Evolutionary conservation across 495 filamentous ascomycete genomes (phyloP).

Genomic region (Aspergillus heteromorphus): DNA sequence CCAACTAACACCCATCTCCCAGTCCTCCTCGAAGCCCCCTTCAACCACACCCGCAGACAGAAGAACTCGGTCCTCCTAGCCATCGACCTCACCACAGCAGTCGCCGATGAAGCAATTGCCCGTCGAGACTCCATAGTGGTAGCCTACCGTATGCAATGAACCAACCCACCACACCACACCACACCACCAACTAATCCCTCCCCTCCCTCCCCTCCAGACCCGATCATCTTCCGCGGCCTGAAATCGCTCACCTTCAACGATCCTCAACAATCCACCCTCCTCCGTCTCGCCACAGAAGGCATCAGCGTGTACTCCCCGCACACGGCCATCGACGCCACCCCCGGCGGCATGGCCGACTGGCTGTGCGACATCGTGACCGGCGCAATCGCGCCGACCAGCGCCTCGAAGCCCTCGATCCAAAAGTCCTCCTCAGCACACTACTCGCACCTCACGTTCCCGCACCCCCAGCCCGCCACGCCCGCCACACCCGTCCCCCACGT

Average conservation of each 20-base stretch:
- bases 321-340: conserved; percentile 86
- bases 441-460: conserved; percentile 39
- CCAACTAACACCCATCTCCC: conserved; percentile 4
- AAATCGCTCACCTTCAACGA: conserved; percentile 82
- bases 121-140: conserved; percentile 73
- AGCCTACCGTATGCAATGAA: conserved; percentile 71
- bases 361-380: conserved; percentile 79
- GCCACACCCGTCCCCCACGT: conserved; percentile 38
- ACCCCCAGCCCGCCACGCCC: conserved; percentile 18
- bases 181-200: neutral
- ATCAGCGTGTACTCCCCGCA: conserved; percentile 96
- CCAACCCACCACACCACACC: neutral
- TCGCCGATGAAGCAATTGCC: conserved; percentile 86
- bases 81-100: conserved; percentile 82
- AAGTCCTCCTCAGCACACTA: conserved; percentile 28
- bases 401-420: conserved; percentile 4
- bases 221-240: conserved; percentile 88
- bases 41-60: conserved; percentile 48
- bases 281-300: conserved; percentile 78
- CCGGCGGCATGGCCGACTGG: conserved; percentile 89
- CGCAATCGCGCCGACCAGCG: conserved; percentile 23
- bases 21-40: conserved; percentile 78
- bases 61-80: conserved; percentile 79
- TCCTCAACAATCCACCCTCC: conserved; percentile 76
- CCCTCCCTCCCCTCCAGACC: conserved; percentile 53